phyloP scores from a whole-genome alignment of 225 moss, liverwort and hornwort species.

The Sphagnum tenellum region DNA sequence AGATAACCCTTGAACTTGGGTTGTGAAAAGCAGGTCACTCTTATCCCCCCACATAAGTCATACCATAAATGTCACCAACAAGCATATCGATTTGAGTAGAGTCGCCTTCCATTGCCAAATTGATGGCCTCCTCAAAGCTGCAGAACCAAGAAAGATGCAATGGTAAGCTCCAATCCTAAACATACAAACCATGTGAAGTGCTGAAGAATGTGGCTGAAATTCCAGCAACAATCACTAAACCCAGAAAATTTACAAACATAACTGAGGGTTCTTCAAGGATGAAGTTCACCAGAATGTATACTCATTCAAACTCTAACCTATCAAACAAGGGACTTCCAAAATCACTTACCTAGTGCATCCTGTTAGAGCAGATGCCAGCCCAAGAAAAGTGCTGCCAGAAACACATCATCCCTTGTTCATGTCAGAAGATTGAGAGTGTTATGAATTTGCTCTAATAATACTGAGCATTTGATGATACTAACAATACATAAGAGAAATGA shows the following conservation, averaged over 20 bases:
- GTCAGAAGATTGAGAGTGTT: too few relatives aligned
- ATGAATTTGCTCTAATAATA: neutral
- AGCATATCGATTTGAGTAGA: slow-evolving; percentile 86
- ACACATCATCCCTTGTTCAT: too few relatives aligned
- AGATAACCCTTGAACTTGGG: neutral
- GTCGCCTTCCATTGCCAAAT: slow-evolving; percentile 66
- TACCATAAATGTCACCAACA: slow-evolving; percentile 86
- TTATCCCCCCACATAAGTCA: neutral
- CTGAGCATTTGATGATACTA: neutral
- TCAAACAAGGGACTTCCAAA: too few relatives aligned
- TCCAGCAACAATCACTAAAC: too few relatives aligned
- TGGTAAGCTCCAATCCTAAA: neutral
- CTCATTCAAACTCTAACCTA: too few relatives aligned
- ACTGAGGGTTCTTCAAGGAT: too few relatives aligned
- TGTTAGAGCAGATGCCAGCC: slow-evolving; percentile 72
- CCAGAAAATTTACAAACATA: too few relatives aligned
- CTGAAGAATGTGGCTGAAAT: too few relatives aligned
- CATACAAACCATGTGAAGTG: too few relatives aligned
- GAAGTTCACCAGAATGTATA: too few relatives aligned
- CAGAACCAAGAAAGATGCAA: neutral
- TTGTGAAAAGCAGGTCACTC: neutral
- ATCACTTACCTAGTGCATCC: slow-evolving; percentile 60
- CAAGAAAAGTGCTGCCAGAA: slow-evolving; percentile 69
- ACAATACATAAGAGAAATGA: slow-evolving; percentile 2
- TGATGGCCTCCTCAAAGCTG: slow-evolving; percentile 82